Percentiles rank a stretch among this genome's conserved stretches.
Conservation (phyloP, 345 rosid species). For the Garcia nutans region DNA sequence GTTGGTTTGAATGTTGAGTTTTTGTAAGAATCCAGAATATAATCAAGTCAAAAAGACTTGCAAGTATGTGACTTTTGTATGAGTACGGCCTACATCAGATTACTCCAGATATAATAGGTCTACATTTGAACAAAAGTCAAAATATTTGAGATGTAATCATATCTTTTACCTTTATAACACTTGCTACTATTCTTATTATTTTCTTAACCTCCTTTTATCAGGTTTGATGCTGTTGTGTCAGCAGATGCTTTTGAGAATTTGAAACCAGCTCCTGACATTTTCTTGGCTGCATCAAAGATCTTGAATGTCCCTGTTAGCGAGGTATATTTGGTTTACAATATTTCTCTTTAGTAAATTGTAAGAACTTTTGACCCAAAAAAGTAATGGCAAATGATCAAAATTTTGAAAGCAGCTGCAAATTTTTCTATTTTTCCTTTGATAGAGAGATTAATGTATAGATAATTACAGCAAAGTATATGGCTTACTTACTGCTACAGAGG, state of each 20-base stretch:
- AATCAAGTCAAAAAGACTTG: not conserved
- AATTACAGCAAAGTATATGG: not conserved
- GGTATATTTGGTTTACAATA: constrained; percentile 41
- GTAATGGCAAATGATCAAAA: not conserved
- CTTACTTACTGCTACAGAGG: not conserved
- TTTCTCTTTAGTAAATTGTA: not conserved
- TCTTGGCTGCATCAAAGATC: constrained; percentile 88
- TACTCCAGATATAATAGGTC: not conserved
- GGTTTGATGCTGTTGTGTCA: constrained; percentile 97
- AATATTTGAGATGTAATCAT: not conserved
- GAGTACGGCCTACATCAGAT: not conserved
- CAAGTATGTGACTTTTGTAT: not conserved
- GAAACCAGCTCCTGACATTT: constrained; percentile 97
- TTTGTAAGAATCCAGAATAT: not conserved
- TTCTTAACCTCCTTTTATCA: constrained; percentile 31
- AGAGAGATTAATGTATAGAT: not conserved
- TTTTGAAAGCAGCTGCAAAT: not conserved
- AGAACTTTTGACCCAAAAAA: not conserved
- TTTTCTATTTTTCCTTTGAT: not conserved
- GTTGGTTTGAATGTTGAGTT: not conserved
- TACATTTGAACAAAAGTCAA: not conserved
- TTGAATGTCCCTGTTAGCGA: constrained; percentile 70
- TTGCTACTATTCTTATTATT: constrained; percentile 17
- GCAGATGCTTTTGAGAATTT: constrained; percentile 97
- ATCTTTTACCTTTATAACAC: not conserved